Conservation (phyloP, 2,329 filamentous ascomycete genomes). For the Herpotrichia juniperi region DNA sequence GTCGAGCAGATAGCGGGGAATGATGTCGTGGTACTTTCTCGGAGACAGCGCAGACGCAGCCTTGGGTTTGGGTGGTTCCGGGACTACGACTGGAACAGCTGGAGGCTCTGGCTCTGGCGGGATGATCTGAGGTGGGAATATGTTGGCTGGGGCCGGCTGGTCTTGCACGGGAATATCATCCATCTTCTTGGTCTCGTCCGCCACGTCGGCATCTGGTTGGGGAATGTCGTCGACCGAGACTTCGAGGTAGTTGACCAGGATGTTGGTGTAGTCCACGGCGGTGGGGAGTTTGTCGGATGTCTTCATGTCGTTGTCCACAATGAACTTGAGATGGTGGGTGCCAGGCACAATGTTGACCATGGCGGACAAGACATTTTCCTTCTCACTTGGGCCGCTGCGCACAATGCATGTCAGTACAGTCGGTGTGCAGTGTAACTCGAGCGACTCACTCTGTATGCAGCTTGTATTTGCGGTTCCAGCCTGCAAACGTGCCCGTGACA, state of each 20-base stretch:
- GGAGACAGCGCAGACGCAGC: slow-evolving; percentile 47
- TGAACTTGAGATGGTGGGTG: slow-evolving; percentile 95
- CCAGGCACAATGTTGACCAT: slow-evolving; percentile 85
- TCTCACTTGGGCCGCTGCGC: slow-evolving; percentile 47
- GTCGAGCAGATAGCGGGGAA: slow-evolving; percentile 86
- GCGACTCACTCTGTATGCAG: slow-evolving; percentile 80
- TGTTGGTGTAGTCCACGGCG: slow-evolving; percentile 97
- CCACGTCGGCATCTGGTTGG: slow-evolving; percentile 20
- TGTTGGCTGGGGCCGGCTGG: slow-evolving; percentile 26
- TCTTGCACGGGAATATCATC: slow-evolving; percentile 35
- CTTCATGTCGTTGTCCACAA: slow-evolving; percentile 92
- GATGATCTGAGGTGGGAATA: slow-evolving; percentile 46
- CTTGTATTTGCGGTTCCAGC: slow-evolving; percentile 94
- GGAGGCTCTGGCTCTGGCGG: slow-evolving; percentile 48
- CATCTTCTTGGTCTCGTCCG: slow-evolving; percentile 23
- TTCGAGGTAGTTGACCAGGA: slow-evolving; percentile 97
- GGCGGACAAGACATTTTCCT: slow-evolving; percentile 70
- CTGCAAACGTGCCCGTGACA: slow-evolving; percentile 95
- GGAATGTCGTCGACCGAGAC: slow-evolving; percentile 77
- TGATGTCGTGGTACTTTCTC: slow-evolving; percentile 71
- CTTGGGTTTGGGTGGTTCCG: slow-evolving; percentile 34
- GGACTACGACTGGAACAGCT: slow-evolving; percentile 28
- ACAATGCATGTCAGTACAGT: slow-evolving; percentile 32
- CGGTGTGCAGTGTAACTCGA: slow-evolving; percentile 37
- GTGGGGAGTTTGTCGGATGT: slow-evolving; percentile 87